Evolutionary conservation across 441 rosid genomes (phyloP), one percentile per base, ranked within the genome.

Genomic region (Corymbia calophylla): DNA sequence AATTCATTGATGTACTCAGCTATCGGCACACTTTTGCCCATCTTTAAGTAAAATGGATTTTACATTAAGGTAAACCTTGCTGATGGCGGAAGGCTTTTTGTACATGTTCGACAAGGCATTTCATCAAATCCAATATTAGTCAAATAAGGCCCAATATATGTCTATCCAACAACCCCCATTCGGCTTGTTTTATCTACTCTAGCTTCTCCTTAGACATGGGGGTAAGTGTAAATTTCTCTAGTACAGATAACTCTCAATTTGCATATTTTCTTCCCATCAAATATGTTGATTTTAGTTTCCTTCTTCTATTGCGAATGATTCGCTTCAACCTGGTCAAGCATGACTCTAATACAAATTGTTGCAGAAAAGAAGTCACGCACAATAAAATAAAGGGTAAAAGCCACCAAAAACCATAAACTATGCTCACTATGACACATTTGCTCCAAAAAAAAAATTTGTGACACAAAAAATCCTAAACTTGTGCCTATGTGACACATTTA

Each of bases 361-460:
- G 18, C 0, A 15, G 4, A 16, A 62, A n/a, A 7, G 7, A 62
- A 31, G 35, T 4, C 2, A 13, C 2, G 19, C 15, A 53, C 16
- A 16, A 53, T 53, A 53, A 53, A 53, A 53, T 53, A 51, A 51
- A 51, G 39, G 39, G 39, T 35, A 35, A 35, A 35, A 35, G 39
- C 39, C 39, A 35, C 4, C 39, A 35, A 35, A 35, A 35, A 35
- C 39, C 39, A 35, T 2, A 35, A 35, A 35, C 39, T 35, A 35
- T 35, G 39, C 39, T 35, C 39, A 35, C 39, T 35, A 35, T 35
- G 39, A 35, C 39, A 35, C 39, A 35, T 35, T 35, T 35, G 39
- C 39, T 35, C 39, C 4, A 35, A n/a, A n/a, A n/a, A n/a, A n/a
- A n/a, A n/a, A n/a, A n/a, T n/a, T n/a, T n/a, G 2, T 35, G 2